phyloP scores from a whole-genome alignment of 78 protist species.

The Corallochytrium limacisporum region DNA sequence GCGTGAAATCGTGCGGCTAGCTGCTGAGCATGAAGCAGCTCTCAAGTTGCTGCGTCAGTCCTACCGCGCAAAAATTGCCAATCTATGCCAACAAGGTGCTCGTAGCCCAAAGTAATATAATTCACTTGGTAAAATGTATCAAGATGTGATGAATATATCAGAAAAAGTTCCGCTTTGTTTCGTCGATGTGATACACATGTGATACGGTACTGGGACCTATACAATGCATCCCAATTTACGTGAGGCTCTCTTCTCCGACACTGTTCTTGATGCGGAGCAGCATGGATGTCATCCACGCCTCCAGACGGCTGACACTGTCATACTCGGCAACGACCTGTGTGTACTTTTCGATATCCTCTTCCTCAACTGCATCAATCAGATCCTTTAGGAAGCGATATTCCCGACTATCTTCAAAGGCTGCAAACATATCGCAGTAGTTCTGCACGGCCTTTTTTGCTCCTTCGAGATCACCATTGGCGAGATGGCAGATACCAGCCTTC shows the following conservation, averaged over 20 bases:
- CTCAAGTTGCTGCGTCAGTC: too few relatives aligned
- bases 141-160: too few relatives aligned
- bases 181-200: too few relatives aligned
- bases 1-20: too few relatives aligned
- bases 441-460: background rate
- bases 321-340: conserved; percentile 14
- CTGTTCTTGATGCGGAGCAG: conserved; percentile 36
- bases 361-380: conserved; percentile 15
- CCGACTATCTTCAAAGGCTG: background rate
- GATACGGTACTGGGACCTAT: too few relatives aligned
- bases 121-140: too few relatives aligned
- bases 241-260: conserved; percentile 6
- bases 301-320: conserved; percentile 31
- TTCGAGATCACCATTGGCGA: background rate
- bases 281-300: conserved; percentile 37
- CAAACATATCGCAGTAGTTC: background rate
- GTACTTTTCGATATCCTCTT: conserved; percentile 24
- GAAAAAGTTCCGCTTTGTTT: too few relatives aligned
- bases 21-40: too few relatives aligned
- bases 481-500: conserved; percentile 31
- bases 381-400: background rate
- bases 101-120: too few relatives aligned
- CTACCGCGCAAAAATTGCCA: too few relatives aligned
- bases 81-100: too few relatives aligned
- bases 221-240: background rate